Evolutionary conservation across 2,329 filamentous ascomycete genomes (phyloP), one percentile per base, ranked within the genome.

Genomic region (Hirsutella rhossiliensis): DNA sequence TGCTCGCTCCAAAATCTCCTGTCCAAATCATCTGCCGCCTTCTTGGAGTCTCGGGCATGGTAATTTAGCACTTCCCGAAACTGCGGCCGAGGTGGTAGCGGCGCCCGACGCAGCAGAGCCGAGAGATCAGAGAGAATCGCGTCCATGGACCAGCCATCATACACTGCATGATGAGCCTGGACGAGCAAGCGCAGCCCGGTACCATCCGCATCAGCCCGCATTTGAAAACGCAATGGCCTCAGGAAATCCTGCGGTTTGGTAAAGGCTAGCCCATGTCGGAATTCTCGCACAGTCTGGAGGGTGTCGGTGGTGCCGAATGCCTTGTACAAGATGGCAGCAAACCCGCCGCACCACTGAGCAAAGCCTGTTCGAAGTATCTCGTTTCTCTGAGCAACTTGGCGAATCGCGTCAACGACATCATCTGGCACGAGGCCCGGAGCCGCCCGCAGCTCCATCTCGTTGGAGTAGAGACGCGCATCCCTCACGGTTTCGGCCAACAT

Each of bases 111-210:
- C 0, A 84, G 54, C 2, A 83, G 50, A 0, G 54, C 55, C 4
- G 73, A 68, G 5, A 94, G 63, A 57, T 95, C 87, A 23, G 72
- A 65, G 13, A 86, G 53, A 0, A 94, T 62, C 28, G 90, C 67
- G 42, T 95, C 84, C 56, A 88, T 73, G 0, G 87, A 89, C 89
- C 89, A 96, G n/a, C 88, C 89, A 60, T 96, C 89, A 56, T 94
- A 96, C 1, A 94, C 59, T 1, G 86, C 80, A 61, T 96, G 89
- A 56, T 94, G 88, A 0, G 94, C 67, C 12, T 82, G 70, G 38
- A 86, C 43, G 11, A 75, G 61, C 4, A 58, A 41, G 9, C 65
- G 52, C 29, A 56, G 53, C 3, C 56, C 44, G 40, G 49, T 45
- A 5, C 56, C 41, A 9, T 28, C 18, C 17, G 50, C 17, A 8